These are phyloP conservation scores for Sphaerulina populicola DNA, from an alignment of 2,329 filamentous ascomycete genomes.

Conservation along the genomic window DNA sequence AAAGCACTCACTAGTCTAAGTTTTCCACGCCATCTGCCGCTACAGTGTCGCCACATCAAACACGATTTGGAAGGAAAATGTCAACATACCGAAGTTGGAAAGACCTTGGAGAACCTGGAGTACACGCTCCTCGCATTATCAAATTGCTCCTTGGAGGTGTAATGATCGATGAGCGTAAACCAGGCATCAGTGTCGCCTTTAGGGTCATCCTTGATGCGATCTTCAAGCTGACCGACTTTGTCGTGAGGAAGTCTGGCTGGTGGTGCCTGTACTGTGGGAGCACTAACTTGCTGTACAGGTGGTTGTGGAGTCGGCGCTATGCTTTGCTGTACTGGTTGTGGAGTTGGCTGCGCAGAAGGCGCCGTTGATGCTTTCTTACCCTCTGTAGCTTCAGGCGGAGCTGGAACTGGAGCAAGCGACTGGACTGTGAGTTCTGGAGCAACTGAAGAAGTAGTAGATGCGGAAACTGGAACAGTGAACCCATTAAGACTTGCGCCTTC, in stretches of 20 bases:
- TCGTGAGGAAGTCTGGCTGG: constrained; percentile 56
- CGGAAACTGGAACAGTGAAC: constrained; percentile 28
- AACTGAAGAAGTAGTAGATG: constrained; percentile 24
- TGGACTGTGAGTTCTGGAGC: constrained; percentile 30
- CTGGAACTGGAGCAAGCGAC: constrained; percentile 18
- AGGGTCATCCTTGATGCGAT: constrained; percentile 83
- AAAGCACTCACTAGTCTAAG: neutral
- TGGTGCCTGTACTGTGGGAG: constrained; percentile 6
- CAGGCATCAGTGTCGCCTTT: constrained; percentile 89
- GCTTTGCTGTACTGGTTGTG: constrained; percentile 12
- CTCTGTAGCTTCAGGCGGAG: constrained; percentile 21
- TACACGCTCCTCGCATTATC: constrained; percentile 74
- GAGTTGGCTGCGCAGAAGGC: constrained; percentile 15
- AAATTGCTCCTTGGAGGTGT: constrained; percentile 70
- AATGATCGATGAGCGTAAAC: constrained; percentile 76
- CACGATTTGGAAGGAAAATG: neutral
- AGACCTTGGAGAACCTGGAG: constrained; percentile 76
- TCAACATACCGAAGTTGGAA: constrained; percentile 77
- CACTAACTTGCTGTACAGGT: constrained; percentile 8
- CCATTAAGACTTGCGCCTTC: constrained; percentile 31
- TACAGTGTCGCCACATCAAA: neutral
- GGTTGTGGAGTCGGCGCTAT: constrained; percentile 16
- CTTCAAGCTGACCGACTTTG: constrained; percentile 71
- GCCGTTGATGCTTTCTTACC: constrained; percentile 28
- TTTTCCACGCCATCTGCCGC: neutral